Evolutionary conservation across 345 rosid genomes (phyloP), one percentile per base, ranked within the genome.

Genomic region (Aquilaria malaccensis): DNA sequence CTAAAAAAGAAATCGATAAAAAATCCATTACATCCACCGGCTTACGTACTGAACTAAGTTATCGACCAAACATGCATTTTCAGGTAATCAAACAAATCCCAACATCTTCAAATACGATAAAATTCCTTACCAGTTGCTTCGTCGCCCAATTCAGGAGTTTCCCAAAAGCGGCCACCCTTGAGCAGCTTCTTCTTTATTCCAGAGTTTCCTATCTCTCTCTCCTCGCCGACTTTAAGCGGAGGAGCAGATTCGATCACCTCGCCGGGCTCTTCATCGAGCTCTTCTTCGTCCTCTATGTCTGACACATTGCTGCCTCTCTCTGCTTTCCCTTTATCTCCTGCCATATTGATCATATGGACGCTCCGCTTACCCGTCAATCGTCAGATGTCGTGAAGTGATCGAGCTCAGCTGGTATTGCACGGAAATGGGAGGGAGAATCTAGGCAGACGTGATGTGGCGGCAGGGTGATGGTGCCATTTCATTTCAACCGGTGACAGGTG

Each of bases 201-300:
- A 2, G 73, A 45, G 46, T 60, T 59, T 45, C 53, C 58, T 22
- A 80, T 61, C 62, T 59, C 73, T 56, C 88, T 79, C 80, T 84
- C 88, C 56, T 87, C 81, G 9, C 85, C 85, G 29, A 87, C 79
- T 63, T 77, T 67, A 37, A 72, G 83, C 56, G 94, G 81, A 2
- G 85, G 86, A 60, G 85, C 82, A 30, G 90, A 84, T 64, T 84
- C 83, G 62, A 85, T 73, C 63, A 65, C 90, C 68, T 81, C 87
- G 50, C 86, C 84, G 1, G 84, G 82, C 64, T 86, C 89, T 65
- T 86, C 92, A 13, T 81, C 87, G 58, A 79, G 67, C 65, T 70
- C 83, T 14, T 75, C 80, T 7, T 70, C 79, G 33, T 61, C 81
- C 30, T 62, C 72, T 29, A 56, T 61, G 54, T 55, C 70, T 29